A percentile compares a stretch with the other conserved stretches of the same genome.
Conservation (phyloP, 768 basidiomycete genomes). For the Hemileccinum impolitum region DNA sequence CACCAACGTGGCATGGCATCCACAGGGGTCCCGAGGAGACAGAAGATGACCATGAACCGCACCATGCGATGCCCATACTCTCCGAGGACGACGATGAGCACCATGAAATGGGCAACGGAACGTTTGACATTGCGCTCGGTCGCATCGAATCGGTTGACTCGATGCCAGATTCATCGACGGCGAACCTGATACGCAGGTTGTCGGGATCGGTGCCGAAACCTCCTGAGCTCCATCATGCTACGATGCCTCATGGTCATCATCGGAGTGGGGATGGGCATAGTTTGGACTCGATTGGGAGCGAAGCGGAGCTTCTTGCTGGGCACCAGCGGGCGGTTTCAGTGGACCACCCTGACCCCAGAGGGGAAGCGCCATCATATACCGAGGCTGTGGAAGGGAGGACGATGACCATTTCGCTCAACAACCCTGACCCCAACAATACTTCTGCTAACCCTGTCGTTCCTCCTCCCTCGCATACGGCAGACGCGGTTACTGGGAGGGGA, state of each 20-base stretch:
- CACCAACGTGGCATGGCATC: background rate
- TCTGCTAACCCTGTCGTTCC: background rate
- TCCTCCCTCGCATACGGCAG: background rate
- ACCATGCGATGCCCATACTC: slow-evolving; percentile 14
- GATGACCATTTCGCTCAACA: slow-evolving; percentile 14
- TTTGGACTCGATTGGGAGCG: slow-evolving; percentile 21
- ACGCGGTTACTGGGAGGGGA: background rate
- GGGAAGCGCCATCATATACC: slow-evolving; percentile 66
- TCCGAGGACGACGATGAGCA: slow-evolving; percentile 25
- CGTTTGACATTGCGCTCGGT: slow-evolving; percentile 20
- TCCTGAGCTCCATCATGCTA: slow-evolving; percentile 5
- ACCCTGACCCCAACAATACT: slow-evolving; percentile 17
- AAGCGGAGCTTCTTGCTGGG: slow-evolving; percentile 15
- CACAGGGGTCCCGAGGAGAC: slow-evolving; percentile 26
- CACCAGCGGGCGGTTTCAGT: slow-evolving; percentile 15
- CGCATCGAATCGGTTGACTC: slow-evolving; percentile 25
- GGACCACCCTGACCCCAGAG: slow-evolving; percentile 41
- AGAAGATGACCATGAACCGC: slow-evolving; percentile 18
- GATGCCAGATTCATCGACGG: slow-evolving; percentile 18
- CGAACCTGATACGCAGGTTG: slow-evolving; percentile 17
- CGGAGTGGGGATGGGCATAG: slow-evolving; percentile 20
- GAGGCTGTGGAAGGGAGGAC: slow-evolving; percentile 33
- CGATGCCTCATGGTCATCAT: slow-evolving; percentile 1
- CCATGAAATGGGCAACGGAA: slow-evolving; percentile 4
- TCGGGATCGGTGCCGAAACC: slow-evolving; percentile 12